Conservation (phyloP, 257 asterid genomes). For the Solanum corneliomulleri region DNA sequence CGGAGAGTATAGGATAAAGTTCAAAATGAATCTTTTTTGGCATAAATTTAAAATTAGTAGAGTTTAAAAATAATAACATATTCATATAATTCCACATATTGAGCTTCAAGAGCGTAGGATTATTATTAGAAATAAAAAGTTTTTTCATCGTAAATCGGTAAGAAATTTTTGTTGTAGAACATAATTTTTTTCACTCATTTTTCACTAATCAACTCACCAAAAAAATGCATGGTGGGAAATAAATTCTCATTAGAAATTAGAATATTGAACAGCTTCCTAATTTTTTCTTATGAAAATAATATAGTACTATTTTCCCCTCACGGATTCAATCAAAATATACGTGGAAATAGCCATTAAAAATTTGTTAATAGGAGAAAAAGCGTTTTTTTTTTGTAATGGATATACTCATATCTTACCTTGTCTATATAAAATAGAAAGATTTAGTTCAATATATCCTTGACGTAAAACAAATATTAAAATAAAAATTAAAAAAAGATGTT, state of each 20-base stretch:
- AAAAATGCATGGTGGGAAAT: neutral
- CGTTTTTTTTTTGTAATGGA: neutral
- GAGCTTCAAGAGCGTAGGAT: neutral
- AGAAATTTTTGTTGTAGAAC: too few relatives aligned
- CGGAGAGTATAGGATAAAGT: neutral
- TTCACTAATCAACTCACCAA: neutral
- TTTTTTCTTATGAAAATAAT: neutral
- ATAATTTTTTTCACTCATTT: too few relatives aligned
- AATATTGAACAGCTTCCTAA: neutral
- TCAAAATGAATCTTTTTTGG: neutral
- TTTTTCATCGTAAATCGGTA: too few relatives aligned
- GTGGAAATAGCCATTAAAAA: neutral
- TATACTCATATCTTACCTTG: rapidly evolving
- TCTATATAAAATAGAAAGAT: rapidly evolving
- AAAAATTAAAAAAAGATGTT: neutral
- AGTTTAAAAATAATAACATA: neutral
- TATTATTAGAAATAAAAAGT: too few relatives aligned
- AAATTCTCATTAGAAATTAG: neutral
- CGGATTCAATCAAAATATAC: neutral
- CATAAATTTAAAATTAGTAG: neutral
- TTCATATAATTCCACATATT: neutral
- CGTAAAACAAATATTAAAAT: neutral
- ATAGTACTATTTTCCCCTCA: neutral
- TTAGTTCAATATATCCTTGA: neutral
- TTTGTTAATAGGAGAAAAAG: neutral